Percentiles rank a stretch among this genome's conserved stretches.
Conservation (phyloP, 2,329 filamentous ascomycete species). For the Coleophoma crateriformis region DNA sequence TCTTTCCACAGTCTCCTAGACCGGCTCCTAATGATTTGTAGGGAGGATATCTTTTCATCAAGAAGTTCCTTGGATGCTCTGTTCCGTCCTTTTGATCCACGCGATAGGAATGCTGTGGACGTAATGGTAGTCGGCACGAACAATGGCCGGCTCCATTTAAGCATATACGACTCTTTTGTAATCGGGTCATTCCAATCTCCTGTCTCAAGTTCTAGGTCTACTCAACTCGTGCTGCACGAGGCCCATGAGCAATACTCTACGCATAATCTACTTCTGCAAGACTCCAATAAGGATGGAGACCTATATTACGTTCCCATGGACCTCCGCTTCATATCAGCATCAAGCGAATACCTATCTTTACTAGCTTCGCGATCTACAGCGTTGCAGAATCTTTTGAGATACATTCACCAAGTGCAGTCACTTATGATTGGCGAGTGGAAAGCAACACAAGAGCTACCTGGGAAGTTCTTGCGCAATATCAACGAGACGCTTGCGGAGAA, state of each 20-base stretch:
- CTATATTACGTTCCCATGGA: constrained; percentile 71
- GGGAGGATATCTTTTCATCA: constrained; percentile 28
- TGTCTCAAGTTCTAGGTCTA: constrained; percentile 19
- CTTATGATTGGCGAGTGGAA: constrained; percentile 82
- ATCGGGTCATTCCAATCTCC: constrained; percentile 59
- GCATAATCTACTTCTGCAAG: constrained; percentile 62
- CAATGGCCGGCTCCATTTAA: constrained; percentile 67
- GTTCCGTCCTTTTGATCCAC: constrained; percentile 37
- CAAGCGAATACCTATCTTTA: constrained; percentile 75
- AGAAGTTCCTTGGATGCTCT: constrained; percentile 26
- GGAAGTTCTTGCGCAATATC: constrained; percentile 71
- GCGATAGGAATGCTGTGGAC: constrained; percentile 70
- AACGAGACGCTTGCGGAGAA: constrained; percentile 69
- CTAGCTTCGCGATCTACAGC: constrained; percentile 83
- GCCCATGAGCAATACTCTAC: constrained; percentile 72
- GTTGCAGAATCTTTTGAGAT: constrained; percentile 79
- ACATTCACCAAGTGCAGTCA: constrained; percentile 73
- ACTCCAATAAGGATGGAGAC: constrained; percentile 31
- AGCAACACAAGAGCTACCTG: constrained; percentile 72
- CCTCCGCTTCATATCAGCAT: constrained; percentile 74
- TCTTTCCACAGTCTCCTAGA: constrained; percentile 9
- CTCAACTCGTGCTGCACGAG: constrained; percentile 49
- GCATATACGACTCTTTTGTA: constrained; percentile 80
- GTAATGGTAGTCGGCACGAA: constrained; percentile 71
- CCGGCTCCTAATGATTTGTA: constrained; percentile 5